Percentiles rank a stretch among this genome's conserved stretches.
These are phyloP conservation scores for Exsudoporus floridanus DNA, from an alignment of 1,284 basidiomycete species.

Conservation along the genomic window DNA sequence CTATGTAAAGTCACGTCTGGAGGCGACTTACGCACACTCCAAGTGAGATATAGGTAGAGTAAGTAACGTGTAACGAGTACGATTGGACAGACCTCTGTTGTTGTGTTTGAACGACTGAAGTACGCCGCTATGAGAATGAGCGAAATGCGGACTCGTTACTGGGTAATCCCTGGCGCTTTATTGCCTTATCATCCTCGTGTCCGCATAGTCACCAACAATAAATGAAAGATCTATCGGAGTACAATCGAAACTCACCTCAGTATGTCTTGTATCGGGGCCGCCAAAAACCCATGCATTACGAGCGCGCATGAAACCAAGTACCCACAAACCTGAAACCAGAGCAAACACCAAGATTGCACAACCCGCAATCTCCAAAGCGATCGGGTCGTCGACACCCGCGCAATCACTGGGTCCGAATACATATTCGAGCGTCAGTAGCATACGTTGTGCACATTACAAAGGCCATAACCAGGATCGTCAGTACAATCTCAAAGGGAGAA, in stretches of 20 bases:
- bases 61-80: no score
- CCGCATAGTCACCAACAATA: neutral
- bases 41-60: conserved; percentile 1
- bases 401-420: no score
- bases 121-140: no score
- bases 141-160: no score
- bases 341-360: no score
- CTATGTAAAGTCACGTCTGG: conserved; percentile 58
- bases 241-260: neutral
- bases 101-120: no score
- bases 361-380: no score
- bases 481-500: neutral
- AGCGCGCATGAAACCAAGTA: neutral
- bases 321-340: no score
- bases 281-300: neutral
- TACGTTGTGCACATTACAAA: neutral
- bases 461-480: neutral
- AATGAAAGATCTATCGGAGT: neutral
- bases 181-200: neutral
- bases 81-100: no score
- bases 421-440: no score
- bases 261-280: neutral
- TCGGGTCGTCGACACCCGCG: no score
- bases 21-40: conserved; percentile 51
- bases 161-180: no score